These are phyloP conservation scores for Wickerhamomyces strasburgensis DNA, from an alignment of 805 yeast genomes.

Conservation along the genomic window DNA sequence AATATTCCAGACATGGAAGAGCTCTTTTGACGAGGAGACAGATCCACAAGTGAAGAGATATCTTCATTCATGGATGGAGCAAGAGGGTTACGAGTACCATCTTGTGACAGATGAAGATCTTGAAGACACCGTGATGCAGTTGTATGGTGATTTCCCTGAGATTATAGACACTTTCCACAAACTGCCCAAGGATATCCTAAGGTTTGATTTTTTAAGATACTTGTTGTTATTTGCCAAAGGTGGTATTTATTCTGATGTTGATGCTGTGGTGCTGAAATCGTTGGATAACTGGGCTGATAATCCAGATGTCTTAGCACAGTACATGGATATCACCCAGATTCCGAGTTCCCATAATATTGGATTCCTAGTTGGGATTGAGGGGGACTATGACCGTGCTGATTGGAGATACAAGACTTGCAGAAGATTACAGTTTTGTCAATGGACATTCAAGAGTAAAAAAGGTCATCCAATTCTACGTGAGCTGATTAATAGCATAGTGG, in stretches of 20 bases:
- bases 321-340: conserved; percentile 42
- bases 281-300: conserved; percentile 52
- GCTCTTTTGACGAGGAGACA: conserved; percentile 17
- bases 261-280: conserved; percentile 40
- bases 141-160: conserved; percentile 42
- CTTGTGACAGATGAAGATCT: conserved; percentile 38
- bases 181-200: conserved; percentile 49
- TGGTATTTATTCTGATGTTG: conserved; percentile 59
- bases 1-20: conserved; percentile 50
- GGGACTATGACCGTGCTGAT: conserved; percentile 45
- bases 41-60: conserved; percentile 23
- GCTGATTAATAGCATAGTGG: conserved; percentile 48
- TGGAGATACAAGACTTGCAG: conserved; percentile 51
- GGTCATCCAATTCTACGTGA: conserved; percentile 62
- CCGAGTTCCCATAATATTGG: conserved; percentile 32
- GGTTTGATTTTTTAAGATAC: conserved; percentile 53
- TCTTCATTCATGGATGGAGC: conserved; percentile 18
- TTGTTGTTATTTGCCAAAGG: conserved; percentile 49
- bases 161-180: conserved; percentile 43
- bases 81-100: conserved; percentile 13
- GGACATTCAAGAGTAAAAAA: conserved; percentile 55
- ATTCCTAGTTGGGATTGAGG: conserved; percentile 49
- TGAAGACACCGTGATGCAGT: conserved; percentile 30
- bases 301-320: conserved; percentile 42
- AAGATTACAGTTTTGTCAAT: conserved; percentile 58